Conservation (phyloP, 208 protist genomes). For the Herpetomonas samuelpessoai region DNA sequence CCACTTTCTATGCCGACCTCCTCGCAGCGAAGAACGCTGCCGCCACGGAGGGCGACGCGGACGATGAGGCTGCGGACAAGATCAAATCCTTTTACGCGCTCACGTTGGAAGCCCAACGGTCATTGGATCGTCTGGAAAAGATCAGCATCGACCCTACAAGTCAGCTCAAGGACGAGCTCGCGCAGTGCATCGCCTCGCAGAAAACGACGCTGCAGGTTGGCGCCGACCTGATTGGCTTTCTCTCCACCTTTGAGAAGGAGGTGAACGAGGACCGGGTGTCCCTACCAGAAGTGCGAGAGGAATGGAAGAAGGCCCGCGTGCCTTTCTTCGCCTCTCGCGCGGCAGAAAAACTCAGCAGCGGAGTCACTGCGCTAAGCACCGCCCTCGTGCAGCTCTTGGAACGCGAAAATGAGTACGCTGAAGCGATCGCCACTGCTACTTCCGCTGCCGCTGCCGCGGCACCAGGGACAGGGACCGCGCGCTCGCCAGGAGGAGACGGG, state of each 20-base stretch:
- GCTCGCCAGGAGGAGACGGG: not conserved
- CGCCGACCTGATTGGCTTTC: conserved; percentile 40
- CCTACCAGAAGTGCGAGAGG: conserved; percentile 48
- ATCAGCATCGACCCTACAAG: conserved; percentile 47
- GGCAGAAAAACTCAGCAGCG: conserved; percentile 22
- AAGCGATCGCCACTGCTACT: conserved; percentile 6
- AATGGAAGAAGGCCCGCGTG: conserved; percentile 49
- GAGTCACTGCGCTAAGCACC: conserved; percentile 24
- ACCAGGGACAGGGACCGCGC: not conserved
- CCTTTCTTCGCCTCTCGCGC: conserved; percentile 35
- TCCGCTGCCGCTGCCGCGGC: not conserved
- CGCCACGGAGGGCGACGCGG: not conserved
- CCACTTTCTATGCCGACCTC: conserved; percentile 14
- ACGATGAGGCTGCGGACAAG: not conserved
- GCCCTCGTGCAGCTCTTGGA: conserved; percentile 41
- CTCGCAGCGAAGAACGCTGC: conserved; percentile 7
- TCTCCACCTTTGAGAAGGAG: conserved; percentile 54
- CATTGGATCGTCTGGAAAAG: conserved; percentile 29
- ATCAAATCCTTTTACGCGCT: conserved; percentile 29
- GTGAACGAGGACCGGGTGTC: conserved; percentile 26
- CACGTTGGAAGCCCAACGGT: conserved; percentile 20
- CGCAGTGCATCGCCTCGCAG: conserved; percentile 34
- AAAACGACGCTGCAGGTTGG: conserved; percentile 21
- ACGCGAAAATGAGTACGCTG: conserved; percentile 32
- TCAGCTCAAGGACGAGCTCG: conserved; percentile 23